phyloP scores from a whole-genome alignment of 2,329 filamentous ascomycete species.

The Coleophoma crateriformis region DNA sequence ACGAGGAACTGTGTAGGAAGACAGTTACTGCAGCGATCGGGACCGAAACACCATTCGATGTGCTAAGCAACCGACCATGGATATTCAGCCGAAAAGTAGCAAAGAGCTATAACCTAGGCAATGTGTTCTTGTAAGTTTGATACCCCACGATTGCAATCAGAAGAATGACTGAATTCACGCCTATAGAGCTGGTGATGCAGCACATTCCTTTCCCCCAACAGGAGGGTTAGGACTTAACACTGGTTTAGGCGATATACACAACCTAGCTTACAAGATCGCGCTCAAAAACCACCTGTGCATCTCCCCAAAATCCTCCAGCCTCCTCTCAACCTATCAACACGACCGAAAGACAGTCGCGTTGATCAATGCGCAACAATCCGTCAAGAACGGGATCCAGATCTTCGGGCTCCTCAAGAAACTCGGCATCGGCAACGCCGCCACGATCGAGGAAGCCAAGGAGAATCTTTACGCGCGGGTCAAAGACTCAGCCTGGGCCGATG shows the following conservation, averaged over 20 bases:
- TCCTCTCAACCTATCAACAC: constrained; percentile 30
- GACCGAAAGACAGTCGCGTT: constrained; percentile 33
- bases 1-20: constrained; percentile 26
- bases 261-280: constrained; percentile 36
- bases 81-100: constrained; percentile 35
- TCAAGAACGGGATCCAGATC: constrained; percentile 37
- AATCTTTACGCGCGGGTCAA: constrained; percentile 25
- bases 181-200: constrained; percentile 14
- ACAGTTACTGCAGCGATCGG: constrained; percentile 28
- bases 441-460: constrained; percentile 22
- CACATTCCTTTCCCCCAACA: constrained; percentile 12
- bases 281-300: constrained; percentile 4
- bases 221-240: constrained; percentile 22
- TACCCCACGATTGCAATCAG: no score
- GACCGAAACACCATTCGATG: constrained; percentile 27
- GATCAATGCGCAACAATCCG: constrained; percentile 34
- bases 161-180: no score
- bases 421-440: constrained; percentile 26
- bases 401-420: constrained; percentile 34
- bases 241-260: constrained; percentile 30
- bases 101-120: constrained; percentile 28
- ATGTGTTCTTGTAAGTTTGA: constrained; percentile 30
- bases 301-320: constrained; percentile 27
- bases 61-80: constrained; percentile 35
- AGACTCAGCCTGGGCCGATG: constrained; percentile 22